Percentiles rank a stretch among this genome's conserved stretches.
Conservation (phyloP, 2,329 filamentous ascomycete genomes). For the Aspergillus oerlinghausenensis region DNA sequence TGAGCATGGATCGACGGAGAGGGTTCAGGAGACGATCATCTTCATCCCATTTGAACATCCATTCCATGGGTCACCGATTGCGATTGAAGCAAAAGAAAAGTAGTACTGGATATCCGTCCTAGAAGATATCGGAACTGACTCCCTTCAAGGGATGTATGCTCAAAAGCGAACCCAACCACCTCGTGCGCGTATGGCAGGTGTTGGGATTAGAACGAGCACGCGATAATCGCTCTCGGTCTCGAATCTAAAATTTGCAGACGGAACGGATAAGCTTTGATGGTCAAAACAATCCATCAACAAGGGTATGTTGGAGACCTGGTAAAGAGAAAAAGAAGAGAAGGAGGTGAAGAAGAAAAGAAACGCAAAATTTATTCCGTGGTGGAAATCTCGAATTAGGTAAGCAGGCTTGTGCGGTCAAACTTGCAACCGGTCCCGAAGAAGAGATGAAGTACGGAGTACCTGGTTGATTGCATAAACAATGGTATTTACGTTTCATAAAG, state of each 20-base stretch:
- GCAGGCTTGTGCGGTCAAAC: neutral
- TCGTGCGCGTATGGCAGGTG: conserved; percentile 24
- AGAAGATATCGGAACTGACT: neutral
- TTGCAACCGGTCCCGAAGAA: neutral
- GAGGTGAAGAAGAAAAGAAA: conserved; percentile 18
- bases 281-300: conserved; percentile 33
- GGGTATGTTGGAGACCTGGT: conserved; percentile 44
- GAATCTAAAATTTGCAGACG: conserved; percentile 39
- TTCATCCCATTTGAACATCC: conserved; percentile 4
- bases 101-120: neutral
- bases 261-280: conserved; percentile 22
- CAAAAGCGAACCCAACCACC: conserved; percentile 43
- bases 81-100: neutral
- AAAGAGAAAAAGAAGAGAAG: conserved; percentile 21
- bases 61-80: neutral
- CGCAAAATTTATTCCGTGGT: conserved; percentile 10
- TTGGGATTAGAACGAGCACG: conserved; percentile 43
- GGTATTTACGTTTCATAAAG: neutral
- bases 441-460: neutral
- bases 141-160: conserved; percentile 32
- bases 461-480: neutral
- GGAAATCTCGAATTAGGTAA: conserved; percentile 12
- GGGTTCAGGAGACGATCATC: conserved; percentile 6
- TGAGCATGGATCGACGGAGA: neutral
- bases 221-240: conserved; percentile 38